Conservation (phyloP, 768 basidiomycete species). For the Xerocomus potaroensis region DNA sequence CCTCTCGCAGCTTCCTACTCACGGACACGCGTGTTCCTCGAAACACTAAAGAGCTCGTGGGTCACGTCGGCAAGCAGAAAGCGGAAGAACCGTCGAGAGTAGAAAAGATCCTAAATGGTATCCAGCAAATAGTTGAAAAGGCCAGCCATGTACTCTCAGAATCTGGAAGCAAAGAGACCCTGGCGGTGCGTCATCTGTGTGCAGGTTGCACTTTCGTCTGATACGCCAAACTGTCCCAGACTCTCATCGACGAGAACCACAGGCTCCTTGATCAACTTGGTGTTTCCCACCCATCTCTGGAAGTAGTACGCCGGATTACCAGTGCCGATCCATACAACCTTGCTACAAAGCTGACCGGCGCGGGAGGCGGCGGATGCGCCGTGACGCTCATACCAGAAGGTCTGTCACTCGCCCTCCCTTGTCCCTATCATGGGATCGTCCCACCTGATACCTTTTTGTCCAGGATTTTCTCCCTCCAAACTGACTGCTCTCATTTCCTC, state of each 20-base stretch:
- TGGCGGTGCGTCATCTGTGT: constrained; percentile 49
- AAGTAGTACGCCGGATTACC: constrained; percentile 74
- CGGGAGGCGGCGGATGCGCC: constrained; percentile 97
- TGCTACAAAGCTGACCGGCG: constrained; percentile 94
- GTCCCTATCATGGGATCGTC: background rate
- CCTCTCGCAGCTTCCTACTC: constrained; percentile 82
- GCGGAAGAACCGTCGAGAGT: constrained; percentile 82
- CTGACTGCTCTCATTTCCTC: constrained; percentile 56
- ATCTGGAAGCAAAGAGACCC: constrained; percentile 11
- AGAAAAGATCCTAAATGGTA: constrained; percentile 68
- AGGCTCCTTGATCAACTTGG: constrained; percentile 75
- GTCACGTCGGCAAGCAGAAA: constrained; percentile 77
- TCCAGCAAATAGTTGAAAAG: constrained; percentile 82
- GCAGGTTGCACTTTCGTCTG: background rate
- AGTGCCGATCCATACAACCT: constrained; percentile 58
- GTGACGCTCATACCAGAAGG: constrained; percentile 94
- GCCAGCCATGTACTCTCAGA: constrained; percentile 73
- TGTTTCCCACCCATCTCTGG: constrained; percentile 88
- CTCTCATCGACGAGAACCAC: constrained; percentile 88
- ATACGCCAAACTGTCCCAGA: constrained; percentile 37
- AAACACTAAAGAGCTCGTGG: constrained; percentile 92
- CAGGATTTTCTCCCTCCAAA: constrained; percentile 65
- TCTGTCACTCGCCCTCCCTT: constrained; percentile 34
- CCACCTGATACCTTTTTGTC: background rate
- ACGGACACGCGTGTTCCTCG: constrained; percentile 92